Conservation (phyloP, 192 early-diverging fungal species). For the Backusella psychrophila region DNA sequence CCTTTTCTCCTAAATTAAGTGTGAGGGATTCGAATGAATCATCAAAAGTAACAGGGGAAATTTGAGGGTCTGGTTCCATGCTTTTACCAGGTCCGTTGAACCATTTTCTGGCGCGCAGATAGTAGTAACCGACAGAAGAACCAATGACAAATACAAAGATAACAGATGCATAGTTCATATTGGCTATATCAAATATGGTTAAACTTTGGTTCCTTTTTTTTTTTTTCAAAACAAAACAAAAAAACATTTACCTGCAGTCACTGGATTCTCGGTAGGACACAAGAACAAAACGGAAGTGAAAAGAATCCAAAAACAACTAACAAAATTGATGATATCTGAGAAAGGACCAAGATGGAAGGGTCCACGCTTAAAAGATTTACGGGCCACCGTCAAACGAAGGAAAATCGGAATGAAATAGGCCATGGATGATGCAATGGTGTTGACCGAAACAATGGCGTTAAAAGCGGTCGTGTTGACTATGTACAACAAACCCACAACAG, state of each 20-base stretch:
- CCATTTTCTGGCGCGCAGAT: constrained; percentile 43
- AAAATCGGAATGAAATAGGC: constrained; percentile 55
- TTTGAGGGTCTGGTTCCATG: constrained; percentile 12
- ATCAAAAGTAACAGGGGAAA: constrained; percentile 6
- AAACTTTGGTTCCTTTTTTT: background rate
- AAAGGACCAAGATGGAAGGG: constrained; percentile 49
- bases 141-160: constrained; percentile 45
- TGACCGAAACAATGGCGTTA: constrained; percentile 56
- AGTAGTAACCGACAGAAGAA: constrained; percentile 39
- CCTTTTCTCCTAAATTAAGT: background rate
- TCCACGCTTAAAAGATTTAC: constrained; percentile 45
- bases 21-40: constrained; percentile 7
- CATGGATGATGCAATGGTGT: constrained; percentile 52
- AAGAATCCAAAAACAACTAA: constrained; percentile 45
- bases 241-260: constrained; percentile 24
- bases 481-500: constrained; percentile 33
- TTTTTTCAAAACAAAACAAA: background rate
- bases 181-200: constrained; percentile 17
- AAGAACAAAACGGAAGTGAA: constrained; percentile 45
- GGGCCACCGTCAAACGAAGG: constrained; percentile 41
- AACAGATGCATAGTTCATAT: constrained; percentile 47
- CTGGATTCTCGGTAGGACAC: constrained; percentile 43
- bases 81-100: constrained; percentile 36
- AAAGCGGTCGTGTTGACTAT: constrained; percentile 51
- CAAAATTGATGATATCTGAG: constrained; percentile 38